These are phyloP conservation scores for Fomitopsis pinicola DNA, from an alignment of 1,284 basidiomycete genomes.

Conservation along the genomic window DNA sequence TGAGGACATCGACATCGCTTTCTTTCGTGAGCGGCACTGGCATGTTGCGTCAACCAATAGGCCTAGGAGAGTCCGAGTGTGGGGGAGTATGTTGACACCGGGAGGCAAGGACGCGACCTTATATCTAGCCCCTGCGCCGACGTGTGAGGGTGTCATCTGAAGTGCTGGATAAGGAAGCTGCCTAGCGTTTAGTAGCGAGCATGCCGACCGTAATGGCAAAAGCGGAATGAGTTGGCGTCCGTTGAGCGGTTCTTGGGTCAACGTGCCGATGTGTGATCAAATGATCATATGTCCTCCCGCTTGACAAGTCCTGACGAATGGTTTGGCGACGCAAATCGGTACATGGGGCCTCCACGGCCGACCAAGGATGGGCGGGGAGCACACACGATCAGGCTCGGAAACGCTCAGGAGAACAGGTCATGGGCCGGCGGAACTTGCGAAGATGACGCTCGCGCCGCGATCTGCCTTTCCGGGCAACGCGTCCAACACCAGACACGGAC, in stretches of 20 bases:
- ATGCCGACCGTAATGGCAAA: background rate
- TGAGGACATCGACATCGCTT: constrained; percentile 48
- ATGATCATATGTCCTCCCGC: too few relatives aligned
- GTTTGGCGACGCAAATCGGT: background rate
- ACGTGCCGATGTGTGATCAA: too few relatives aligned
- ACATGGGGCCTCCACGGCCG: background rate
- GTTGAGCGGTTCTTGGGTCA: background rate
- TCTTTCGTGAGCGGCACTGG: constrained; percentile 20
- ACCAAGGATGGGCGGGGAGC: background rate
- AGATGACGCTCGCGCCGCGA: background rate
- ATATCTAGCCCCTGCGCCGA: constrained; percentile 38
- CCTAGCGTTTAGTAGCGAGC: constrained; percentile 38
- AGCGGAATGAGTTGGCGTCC: background rate
- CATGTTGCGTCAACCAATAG: constrained; percentile 20
- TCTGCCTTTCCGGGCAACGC: background rate
- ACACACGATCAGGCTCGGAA: background rate
- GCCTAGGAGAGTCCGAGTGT: background rate
- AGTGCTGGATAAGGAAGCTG: too few relatives aligned
- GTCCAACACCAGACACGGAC: background rate
- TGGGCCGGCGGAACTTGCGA: background rate
- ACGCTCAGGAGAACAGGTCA: background rate
- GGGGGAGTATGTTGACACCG: constrained; percentile 10
- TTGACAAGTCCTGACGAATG: too few relatives aligned
- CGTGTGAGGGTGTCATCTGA: background rate
- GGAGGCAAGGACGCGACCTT: constrained; percentile 32